Evolutionary conservation across 1,139 yeast genomes (phyloP).

Genomic region (Yamadazyma membranifaciens): DNA sequence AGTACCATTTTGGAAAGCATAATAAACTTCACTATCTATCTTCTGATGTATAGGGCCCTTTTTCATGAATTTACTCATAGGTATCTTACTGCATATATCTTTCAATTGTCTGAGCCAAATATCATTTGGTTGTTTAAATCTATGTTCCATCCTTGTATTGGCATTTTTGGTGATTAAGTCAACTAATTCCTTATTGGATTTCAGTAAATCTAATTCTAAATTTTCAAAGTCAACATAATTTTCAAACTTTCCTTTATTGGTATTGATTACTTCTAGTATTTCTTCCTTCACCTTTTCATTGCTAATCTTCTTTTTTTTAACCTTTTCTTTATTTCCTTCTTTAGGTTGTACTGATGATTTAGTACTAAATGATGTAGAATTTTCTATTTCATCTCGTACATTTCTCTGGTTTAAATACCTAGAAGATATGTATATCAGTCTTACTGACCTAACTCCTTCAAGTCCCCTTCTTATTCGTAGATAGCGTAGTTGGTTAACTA

Average conservation of each 20-base stretch:
- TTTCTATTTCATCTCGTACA: neutral
- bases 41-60: no score
- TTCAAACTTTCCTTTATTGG: neutral
- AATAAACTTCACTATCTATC: no score
- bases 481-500: neutral
- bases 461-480: no score
- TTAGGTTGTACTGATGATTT: no score
- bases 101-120: slow-evolving; percentile 1
- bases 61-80: neutral
- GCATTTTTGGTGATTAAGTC: slow-evolving; percentile 4
- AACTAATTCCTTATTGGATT: slow-evolving; percentile 6
- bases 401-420: no score
- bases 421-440: no score
- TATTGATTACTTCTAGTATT: neutral
- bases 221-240: slow-evolving; percentile 14
- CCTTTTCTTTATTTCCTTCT: no score
- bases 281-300: neutral
- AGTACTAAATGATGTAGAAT: no score
- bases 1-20: slow-evolving; percentile 21
- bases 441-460: no score
- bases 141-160: slow-evolving; percentile 5
- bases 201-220: slow-evolving; percentile 9
- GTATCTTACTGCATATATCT: neutral
- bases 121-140: slow-evolving; percentile 1
- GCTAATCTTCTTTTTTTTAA: no score